Conservation (phyloP, 768 basidiomycete genomes). For the Daedaleopsis nitida region DNA sequence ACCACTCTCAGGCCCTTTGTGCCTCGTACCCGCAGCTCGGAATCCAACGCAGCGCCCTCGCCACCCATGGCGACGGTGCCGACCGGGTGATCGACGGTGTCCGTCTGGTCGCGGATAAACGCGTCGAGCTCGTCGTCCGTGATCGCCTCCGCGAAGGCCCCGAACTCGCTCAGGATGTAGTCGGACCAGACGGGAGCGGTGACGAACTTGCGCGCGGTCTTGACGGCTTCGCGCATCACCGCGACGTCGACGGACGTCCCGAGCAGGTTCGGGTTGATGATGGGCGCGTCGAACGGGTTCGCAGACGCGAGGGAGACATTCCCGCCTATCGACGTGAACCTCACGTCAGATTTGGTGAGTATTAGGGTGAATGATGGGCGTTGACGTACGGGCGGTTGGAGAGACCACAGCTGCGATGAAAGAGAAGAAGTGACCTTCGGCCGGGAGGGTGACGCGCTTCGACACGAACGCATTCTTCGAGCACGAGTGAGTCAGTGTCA, state of each 20-base stretch:
- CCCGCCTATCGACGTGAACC: constrained; percentile 13
- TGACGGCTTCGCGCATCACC: constrained; percentile 24
- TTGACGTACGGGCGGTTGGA: constrained; percentile 22
- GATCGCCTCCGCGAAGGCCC: constrained; percentile 1
- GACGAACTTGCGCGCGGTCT: constrained; percentile 2
- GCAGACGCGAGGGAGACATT: constrained; percentile 18
- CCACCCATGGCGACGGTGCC: constrained; percentile 37
- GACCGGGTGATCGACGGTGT: constrained; percentile 4
- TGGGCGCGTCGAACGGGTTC: constrained; percentile 23
- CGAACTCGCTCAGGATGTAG: constrained; percentile 8
- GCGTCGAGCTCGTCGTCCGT: constrained; percentile 11
- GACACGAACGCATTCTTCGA: background rate
- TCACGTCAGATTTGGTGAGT: background rate
- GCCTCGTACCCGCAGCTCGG: constrained; percentile 42
- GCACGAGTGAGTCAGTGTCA: background rate
- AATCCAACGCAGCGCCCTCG: constrained; percentile 40
- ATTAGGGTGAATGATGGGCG: too few relatives aligned
- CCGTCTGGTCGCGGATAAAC: constrained; percentile 1
- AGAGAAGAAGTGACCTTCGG: constrained; percentile 20
- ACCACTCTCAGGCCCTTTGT: constrained; percentile 39
- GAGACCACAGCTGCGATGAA: constrained; percentile 14
- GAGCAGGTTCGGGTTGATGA: constrained; percentile 25
- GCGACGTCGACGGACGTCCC: constrained; percentile 26
- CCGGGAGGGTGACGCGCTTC: constrained; percentile 6
- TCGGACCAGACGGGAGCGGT: constrained; percentile 8